Percentiles rank a stretch among this genome's conserved stretches.
These are phyloP conservation scores for Coemansia sp. DNA, from an alignment of 192 early-diverging fungal species.

Conservation along the genomic window DNA sequence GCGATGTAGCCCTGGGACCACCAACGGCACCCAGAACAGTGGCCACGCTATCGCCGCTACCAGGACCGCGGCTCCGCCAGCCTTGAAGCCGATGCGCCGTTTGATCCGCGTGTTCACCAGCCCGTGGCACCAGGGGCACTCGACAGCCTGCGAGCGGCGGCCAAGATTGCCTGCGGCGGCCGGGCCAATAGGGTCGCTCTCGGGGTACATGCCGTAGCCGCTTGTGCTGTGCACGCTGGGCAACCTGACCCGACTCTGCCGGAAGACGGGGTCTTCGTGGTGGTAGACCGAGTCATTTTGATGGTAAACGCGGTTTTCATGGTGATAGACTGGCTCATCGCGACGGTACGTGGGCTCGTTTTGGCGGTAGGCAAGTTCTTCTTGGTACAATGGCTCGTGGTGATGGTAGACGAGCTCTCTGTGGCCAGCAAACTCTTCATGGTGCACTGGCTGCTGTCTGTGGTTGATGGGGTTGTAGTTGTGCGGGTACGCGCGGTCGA, in stretches of 20 bases:
- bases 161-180: constrained; percentile 33
- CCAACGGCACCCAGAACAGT: constrained; percentile 54
- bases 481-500: constrained; percentile 6
- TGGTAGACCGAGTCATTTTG: background rate
- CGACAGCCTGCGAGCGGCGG: constrained; percentile 33
- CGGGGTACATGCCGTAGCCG: constrained; percentile 26
- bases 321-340: background rate
- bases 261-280: background rate
- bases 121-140: constrained; percentile 55
- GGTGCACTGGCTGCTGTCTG: background rate
- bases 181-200: constrained; percentile 32
- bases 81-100: constrained; percentile 34
- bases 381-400: too few species aligned
- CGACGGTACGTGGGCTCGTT: background rate
- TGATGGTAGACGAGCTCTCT: too few species aligned
- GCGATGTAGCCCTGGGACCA: constrained; percentile 43
- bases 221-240: constrained; percentile 15
- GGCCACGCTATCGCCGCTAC: constrained; percentile 45
- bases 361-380: too few species aligned
- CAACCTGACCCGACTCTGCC: background rate
- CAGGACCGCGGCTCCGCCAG: constrained; percentile 37
- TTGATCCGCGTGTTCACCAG: constrained; percentile 28
- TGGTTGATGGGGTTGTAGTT: background rate
- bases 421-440: too few species aligned
- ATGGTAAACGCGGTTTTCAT: background rate